Evolutionary conservation across 1,284 basidiomycete genomes (phyloP), one percentile per base, ranked within the genome.

Genomic region (Takashimella koratensis): DNA sequence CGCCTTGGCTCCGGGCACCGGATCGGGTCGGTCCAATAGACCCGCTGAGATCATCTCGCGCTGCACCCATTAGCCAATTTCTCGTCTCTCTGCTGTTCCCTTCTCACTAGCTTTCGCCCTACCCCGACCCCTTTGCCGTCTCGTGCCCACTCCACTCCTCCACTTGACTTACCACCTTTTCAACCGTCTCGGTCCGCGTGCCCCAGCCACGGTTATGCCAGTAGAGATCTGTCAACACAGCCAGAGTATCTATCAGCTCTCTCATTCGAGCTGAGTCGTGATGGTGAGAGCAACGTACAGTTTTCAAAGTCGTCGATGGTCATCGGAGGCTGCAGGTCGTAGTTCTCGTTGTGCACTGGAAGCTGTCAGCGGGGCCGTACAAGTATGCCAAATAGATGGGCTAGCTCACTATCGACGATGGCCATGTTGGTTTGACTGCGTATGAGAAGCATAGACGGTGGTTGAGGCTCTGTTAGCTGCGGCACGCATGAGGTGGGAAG

Each of bases 131-230:
- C n/a, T n/a, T n/a, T n/a, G n/a, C n/a, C n/a, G n/a, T n/a, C n/a
- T n/a, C n/a, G n/a, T n/a, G n/a, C n/a, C n/a, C n/a, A n/a, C n/a
- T n/a, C n/a, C n/a, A n/a, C n/a, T n/a, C n/a, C n/a, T n/a, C n/a
- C n/a, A n/a, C n/a, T n/a, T n/a, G n/a, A n/a, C 66, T 60, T 48
- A 70, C 66, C 4, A 74, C 70, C 71, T 70, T 73, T 19, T 56
- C 57, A 5, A 72, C 64, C 2, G 70, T 72, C 61, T 72, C 63
- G 23, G 78, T 64, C 1, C 83, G 82, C 3, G 81, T 80, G 19
- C 88, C 88, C 88, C 88, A 91, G 47, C 84, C 82, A 80, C 84
- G 58, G 57, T 77, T 77, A 56, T 70, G 64, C 84, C 84, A 88
- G 69, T 86, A 88, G 24, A 76, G 64, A 67, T 77, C 65, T 84